phyloP scores from a whole-genome alignment of 192 early-diverging fungal species.

The Dimargaris xerosporica region DNA sequence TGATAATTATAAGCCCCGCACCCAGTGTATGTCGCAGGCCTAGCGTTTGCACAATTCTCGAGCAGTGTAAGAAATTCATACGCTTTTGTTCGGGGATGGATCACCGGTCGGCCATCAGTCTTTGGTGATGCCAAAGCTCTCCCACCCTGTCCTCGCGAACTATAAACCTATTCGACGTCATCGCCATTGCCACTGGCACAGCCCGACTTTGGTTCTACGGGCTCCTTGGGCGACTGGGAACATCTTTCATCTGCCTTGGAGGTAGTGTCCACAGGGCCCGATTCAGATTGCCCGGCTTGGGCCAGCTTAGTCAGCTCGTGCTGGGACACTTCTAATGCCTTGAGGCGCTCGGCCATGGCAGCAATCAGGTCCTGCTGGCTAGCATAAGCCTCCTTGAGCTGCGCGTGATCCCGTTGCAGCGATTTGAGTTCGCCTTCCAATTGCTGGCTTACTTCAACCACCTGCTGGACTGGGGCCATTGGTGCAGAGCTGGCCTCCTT shows the following conservation, averaged over 20 bases:
- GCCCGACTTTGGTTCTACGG: neutral
- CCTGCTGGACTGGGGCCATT: slow-evolving; percentile 6
- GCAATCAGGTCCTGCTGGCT: neutral
- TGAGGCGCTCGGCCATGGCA: neutral
- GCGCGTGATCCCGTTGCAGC: neutral
- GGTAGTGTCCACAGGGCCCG: neutral
- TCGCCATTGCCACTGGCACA: neutral
- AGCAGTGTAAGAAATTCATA: no score
- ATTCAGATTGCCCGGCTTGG: neutral
- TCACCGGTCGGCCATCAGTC: no score
- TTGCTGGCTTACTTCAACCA: neutral
- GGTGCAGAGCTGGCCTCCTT: neutral
- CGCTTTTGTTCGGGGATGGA: no score
- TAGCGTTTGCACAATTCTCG: no score
- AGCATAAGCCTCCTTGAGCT: neutral
- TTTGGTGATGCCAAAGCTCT: no score
- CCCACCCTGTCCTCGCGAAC: no score
- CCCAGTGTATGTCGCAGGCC: no score
- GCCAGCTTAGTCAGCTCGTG: neutral
- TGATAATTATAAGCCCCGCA: no score
- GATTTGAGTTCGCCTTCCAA: neutral
- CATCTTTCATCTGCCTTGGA: neutral
- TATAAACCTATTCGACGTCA: no score
- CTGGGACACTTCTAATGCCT: slow-evolving; percentile 1
- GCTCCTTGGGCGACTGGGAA: neutral